Evolutionary conservation across 495 filamentous ascomycete species (phyloP).

Genomic region (Aspergillus bridgeri): DNA sequence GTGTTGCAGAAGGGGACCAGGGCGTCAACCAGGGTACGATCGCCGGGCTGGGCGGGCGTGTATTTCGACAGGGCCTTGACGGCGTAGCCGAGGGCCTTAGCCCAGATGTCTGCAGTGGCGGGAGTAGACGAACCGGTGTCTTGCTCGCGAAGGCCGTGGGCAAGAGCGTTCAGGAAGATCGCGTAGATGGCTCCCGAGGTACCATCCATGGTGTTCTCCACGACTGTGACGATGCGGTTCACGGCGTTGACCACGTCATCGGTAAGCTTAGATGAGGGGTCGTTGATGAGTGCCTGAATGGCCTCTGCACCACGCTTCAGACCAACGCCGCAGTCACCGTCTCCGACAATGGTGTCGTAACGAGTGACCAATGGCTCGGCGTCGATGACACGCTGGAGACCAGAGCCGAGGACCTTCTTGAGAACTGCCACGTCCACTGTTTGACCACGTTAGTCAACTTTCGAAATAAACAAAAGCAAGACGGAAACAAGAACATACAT

Average conservation of each 20-base stretch:
- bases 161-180: constrained; percentile 91
- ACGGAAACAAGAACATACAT: constrained; percentile 34
- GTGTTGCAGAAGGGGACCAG: constrained; percentile 80
- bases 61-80: constrained; percentile 71
- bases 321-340: constrained; percentile 92
- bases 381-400: constrained; percentile 65
- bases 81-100: constrained; percentile 66
- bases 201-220: constrained; percentile 93
- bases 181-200: constrained; percentile 94
- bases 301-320: constrained; percentile 89
- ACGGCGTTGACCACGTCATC: constrained; percentile 72
- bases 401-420: constrained; percentile 60
- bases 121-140: constrained; percentile 44
- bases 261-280: constrained; percentile 44
- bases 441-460: constrained; percentile 14
- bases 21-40: constrained; percentile 89
- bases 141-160: constrained; percentile 65
- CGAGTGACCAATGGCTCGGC: constrained; percentile 82
- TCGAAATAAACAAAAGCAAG: background rate
- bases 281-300: constrained; percentile 61
- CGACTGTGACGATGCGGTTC: constrained; percentile 69
- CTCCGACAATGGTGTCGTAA: constrained; percentile 89
- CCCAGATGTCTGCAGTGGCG: constrained; percentile 62
- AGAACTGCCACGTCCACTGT: constrained; percentile 58
- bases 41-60: constrained; percentile 85